Conservation (phyloP, 495 filamentous ascomycete genomes). For the Talaromyces proteolyticus region DNA sequence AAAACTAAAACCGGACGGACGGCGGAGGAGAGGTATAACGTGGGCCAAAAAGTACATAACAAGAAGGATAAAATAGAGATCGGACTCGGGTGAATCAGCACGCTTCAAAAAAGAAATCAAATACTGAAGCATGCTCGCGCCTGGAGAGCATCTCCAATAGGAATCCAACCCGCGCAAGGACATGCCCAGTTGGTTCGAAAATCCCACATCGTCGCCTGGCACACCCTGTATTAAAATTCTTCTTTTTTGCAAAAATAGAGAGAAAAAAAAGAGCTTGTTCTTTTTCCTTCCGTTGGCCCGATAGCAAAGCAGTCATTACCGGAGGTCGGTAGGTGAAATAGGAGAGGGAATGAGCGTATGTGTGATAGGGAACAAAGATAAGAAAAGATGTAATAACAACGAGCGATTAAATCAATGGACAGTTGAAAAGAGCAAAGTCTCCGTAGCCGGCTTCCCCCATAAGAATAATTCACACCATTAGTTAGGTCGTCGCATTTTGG, state of each 20-base stretch:
- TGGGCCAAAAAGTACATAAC: conserved; percentile 46
- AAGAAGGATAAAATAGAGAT: conserved; percentile 42
- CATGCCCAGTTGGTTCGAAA: conserved; percentile 9
- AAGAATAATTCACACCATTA: conserved; percentile 14
- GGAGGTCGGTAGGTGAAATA: conserved; percentile 20
- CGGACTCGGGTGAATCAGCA: conserved; percentile 2
- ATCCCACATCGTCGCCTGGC: conserved; percentile 22
- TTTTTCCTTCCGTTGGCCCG: conserved; percentile 20
- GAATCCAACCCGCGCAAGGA: not conserved
- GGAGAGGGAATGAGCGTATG: conserved; percentile 32
- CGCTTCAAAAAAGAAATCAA: conserved; percentile 1
- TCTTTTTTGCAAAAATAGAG: conserved; percentile 12
- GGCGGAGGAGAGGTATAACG: conserved; percentile 39
- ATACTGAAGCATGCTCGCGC: conserved; percentile 7
- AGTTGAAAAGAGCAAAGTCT: conserved; percentile 2
- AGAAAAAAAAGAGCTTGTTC: conserved; percentile 13
- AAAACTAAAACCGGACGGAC: conserved; percentile 23
- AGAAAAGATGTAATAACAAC: conserved; percentile 23
- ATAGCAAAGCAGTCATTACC: conserved; percentile 29
- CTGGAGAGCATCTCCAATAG: conserved; percentile 4
- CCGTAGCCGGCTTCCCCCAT: conserved; percentile 2
- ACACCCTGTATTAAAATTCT: conserved; percentile 15
- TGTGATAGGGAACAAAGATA: conserved; percentile 23
- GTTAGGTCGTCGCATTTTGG: conserved; percentile 3
- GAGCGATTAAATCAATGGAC: conserved; percentile 16